phyloP scores from a whole-genome alignment of 1,139 yeast species.

The Suhomyces chickasaworum region DNA sequence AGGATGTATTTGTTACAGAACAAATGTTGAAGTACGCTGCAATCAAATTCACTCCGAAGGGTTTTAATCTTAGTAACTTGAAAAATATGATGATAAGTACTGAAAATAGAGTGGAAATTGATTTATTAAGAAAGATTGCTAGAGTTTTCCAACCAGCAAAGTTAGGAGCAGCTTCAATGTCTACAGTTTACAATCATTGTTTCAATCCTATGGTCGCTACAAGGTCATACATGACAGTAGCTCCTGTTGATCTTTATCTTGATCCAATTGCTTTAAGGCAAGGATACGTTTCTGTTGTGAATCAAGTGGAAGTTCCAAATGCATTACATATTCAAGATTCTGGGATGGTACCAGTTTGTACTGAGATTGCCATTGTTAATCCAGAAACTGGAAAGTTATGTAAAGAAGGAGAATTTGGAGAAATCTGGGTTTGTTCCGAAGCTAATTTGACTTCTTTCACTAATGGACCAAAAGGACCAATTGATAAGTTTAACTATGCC shows the following conservation, averaged over 20 bases:
- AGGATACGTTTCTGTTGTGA: constrained; percentile 80
- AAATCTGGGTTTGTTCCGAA: constrained; percentile 93
- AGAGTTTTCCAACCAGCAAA: constrained; percentile 65
- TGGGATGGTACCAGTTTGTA: constrained; percentile 94
- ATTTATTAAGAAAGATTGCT: constrained; percentile 60
- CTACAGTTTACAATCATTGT: constrained; percentile 74
- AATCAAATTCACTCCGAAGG: constrained; percentile 61
- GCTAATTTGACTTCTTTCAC: constrained; percentile 71
- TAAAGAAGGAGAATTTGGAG: constrained; percentile 93
- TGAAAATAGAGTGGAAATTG: constrained; percentile 71
- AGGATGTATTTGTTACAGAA: constrained; percentile 83
- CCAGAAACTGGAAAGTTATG: constrained; percentile 86
- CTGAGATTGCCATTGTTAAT: constrained; percentile 91
- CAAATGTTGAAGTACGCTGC: constrained; percentile 83
- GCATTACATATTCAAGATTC: constrained; percentile 87
- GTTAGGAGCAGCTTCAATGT: constrained; percentile 69
- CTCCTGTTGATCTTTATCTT: constrained; percentile 82
- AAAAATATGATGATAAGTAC: constrained; percentile 85
- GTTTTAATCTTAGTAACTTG: constrained; percentile 62
- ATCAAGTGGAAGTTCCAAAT: constrained; percentile 66
- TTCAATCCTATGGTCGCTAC: constrained; percentile 85
- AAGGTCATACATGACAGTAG: constrained; percentile 84
- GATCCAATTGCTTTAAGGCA: constrained; percentile 89
- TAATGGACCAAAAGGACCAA: constrained; percentile 54
- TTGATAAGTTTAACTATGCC: constrained; percentile 36